phyloP scores from a whole-genome alignment of 257 asterid genomes.

The Thymus mandschuricus region DNA sequence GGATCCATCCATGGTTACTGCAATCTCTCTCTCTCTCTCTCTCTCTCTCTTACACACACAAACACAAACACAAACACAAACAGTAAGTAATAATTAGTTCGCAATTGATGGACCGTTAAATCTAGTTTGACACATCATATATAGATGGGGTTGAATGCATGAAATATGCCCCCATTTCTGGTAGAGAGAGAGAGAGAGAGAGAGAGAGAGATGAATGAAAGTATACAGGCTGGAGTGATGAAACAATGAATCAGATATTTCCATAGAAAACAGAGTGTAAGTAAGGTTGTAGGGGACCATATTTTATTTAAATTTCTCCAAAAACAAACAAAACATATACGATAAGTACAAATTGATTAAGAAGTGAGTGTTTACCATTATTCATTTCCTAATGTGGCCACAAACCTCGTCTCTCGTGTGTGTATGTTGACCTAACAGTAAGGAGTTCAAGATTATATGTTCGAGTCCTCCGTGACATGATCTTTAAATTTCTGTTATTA shows the following conservation, averaged over 20 bases:
- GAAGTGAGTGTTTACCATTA: too few relatives aligned
- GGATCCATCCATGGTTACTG: constrained; percentile 3
- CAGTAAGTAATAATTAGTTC: background rate
- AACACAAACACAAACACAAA: background rate
- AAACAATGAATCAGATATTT: constrained; percentile 22
- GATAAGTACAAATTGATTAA: too few relatives aligned
- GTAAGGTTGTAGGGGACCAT: constrained; percentile 27
- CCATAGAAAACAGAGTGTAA: constrained; percentile 24
- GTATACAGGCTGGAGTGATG: constrained; percentile 34
- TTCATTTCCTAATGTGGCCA: background rate
- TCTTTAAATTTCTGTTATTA: too few relatives aligned
- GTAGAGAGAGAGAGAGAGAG: background rate
- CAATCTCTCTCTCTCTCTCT: constrained; percentile 2
- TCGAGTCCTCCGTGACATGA: too few relatives aligned
- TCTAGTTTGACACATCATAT: background rate
- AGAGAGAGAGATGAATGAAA: background rate
- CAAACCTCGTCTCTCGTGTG: background rate
- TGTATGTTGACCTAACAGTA: too few relatives aligned
- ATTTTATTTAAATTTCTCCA: background rate
- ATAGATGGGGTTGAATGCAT: background rate
- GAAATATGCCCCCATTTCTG: background rate
- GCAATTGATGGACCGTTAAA: background rate
- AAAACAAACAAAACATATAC: background rate
- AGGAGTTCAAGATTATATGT: too few relatives aligned
- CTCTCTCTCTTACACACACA: background rate